Evolutionary conservation across 2,329 filamentous ascomycete species (phyloP), one percentile per base, ranked within the genome.

Genomic region (Phaeosphaeriaceae sp.): DNA sequence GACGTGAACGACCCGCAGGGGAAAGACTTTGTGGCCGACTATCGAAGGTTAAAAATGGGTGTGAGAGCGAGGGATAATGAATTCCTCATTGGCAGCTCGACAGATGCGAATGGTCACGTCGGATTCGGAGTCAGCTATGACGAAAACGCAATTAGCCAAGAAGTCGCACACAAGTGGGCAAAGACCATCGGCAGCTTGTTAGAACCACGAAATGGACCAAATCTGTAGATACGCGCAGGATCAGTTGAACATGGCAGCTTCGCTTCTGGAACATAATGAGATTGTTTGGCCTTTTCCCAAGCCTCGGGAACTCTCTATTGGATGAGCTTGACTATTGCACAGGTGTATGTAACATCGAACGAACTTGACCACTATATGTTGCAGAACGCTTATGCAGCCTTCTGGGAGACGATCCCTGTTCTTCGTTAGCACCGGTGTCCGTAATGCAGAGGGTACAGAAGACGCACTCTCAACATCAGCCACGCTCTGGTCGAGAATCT

Each of bases 401-500:
- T 78, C 64, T 75, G 72, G 55, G 75, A 51, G 60, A 78, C 72
- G 61, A 78, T 78, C 61, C 73, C 76, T 78, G 51, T 5, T 42
- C 15, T 1, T 10, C 47, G 56, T 76, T 66, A 36, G 31, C 31
- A 3, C 31, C 13, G 3, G 31, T 7, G 13, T 36, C 31, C 31
- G 13, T 7, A 76, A 69, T 55, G 52, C 24, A 15, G n/a, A 27
- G 24, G 1, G 1, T 20, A 3, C 5, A n/a, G 7, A 13, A 17
- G 11, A 74, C 88, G 79, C 85, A 97, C 93, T 94, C 89, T 99
- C 95, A 78, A 99, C 89, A 81, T 99, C 95, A 66, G 90, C 83
- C 76, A 99, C 88, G 81, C 93, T 97, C 87, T 99, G 95, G 84
- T 95, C 91, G 72, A 99, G 89, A 76, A 99, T 97, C 85, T 97